These are phyloP conservation scores for Glebionis coronaria DNA, from an alignment of 129 eudicot genomes.

Conservation along the genomic window DNA sequence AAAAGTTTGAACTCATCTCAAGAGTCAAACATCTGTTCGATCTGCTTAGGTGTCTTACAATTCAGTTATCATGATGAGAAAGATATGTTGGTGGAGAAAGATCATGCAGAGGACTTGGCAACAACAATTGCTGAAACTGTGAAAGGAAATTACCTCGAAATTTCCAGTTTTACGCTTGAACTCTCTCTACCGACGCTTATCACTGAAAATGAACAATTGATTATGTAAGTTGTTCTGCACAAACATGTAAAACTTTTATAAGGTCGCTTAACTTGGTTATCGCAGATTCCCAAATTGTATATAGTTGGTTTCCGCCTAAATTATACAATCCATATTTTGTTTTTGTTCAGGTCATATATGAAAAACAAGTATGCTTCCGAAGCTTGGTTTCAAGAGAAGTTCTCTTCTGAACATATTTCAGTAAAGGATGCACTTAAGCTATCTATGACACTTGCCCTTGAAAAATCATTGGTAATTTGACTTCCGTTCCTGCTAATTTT, in stretches of 20 bases:
- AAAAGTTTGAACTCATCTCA: constrained; percentile 19
- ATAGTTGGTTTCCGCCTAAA: no score
- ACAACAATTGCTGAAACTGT: constrained; percentile 40
- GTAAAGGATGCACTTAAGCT: constrained; percentile 71
- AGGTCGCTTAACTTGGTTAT: not conserved
- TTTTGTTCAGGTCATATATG: constrained; percentile 47
- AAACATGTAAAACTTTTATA: not conserved
- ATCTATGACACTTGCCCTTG: constrained; percentile 54
- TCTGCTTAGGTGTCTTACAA: constrained; percentile 82
- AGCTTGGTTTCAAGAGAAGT: constrained; percentile 63
- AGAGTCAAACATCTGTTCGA: constrained; percentile 41
- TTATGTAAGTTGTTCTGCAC: constrained; percentile 43
- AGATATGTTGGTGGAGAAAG: constrained; percentile 40
- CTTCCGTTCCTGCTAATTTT: not conserved
- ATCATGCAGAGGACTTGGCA: constrained; percentile 61
- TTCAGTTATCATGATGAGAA: constrained; percentile 46
- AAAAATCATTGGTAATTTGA: constrained; percentile 61
- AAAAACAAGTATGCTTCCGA: constrained; percentile 66
- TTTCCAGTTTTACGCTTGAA: constrained; percentile 68
- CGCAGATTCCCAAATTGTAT: no score
- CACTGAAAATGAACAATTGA: constrained; percentile 57
- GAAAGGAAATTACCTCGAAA: constrained; percentile 47
- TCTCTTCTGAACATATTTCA: constrained; percentile 42
- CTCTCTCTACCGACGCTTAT: constrained; percentile 62
- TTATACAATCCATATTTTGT: no score